Evolutionary conservation across 768 basidiomycete species (phyloP), one percentile per base, ranked within the genome.

Genomic region (Leccinum broughii): DNA sequence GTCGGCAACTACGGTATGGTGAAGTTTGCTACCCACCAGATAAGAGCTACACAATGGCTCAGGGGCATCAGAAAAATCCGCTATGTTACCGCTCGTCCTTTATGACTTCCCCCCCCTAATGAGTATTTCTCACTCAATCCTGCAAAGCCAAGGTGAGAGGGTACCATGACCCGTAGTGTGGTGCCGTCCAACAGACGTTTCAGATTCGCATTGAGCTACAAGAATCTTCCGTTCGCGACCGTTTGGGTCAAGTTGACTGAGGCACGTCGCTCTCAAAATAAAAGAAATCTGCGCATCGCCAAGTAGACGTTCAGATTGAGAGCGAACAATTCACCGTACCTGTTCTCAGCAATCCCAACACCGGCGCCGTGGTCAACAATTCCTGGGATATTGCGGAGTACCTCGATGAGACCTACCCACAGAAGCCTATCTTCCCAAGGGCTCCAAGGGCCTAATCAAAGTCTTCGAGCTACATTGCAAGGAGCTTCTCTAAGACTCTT

Each of bases 111-210:
- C 75, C 17, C 6, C 70, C 73, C n/a, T 0, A 69, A 65, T 1
- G 70, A 70, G 24, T 57, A 14, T 3, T 78, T 72, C 72, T 71
- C 78, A 1, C 71, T 72, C 9, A 79, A 79, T 55, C 64, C 72
- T 7, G 76, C 70, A 59, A 81, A 72, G 58, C 66, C 76, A 22
- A 77, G 78, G 80, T 64, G 2, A 9, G 57, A 61, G 4, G 8
- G n/a, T 26, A 54, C 9, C 48, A 2, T 10, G 7, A 5, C 6
- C 28, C 24, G 10, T 24, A 35, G 51, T 11, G 3, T 13, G 13
- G 20, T n/a, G 0, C 10, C 4, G 15, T 24, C 44, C 3, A 60
- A 49, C 10, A 48, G 15, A 20, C 1, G 3, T 20, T 20, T 22
- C 28, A 78, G 77, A 63, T 69, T 68, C 51, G 66, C 67, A 9